Conservation (phyloP, 2,329 filamentous ascomycete species). For the Aspergillus quadricinctus region DNA sequence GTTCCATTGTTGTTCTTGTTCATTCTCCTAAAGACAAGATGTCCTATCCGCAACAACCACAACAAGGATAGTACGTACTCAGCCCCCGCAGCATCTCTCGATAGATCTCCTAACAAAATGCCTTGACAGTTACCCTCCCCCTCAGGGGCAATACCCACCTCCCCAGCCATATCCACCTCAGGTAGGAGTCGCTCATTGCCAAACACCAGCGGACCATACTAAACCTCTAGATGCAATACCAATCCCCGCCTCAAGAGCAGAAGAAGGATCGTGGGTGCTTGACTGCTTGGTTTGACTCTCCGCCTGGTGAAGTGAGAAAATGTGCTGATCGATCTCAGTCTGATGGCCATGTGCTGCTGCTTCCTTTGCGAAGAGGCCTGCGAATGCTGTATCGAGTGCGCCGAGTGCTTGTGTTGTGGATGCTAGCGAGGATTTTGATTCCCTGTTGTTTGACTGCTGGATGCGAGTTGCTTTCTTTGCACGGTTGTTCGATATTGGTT, state of each 20-base stretch:
- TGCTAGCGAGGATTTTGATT: background rate
- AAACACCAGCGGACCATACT: background rate
- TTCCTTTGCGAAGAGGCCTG: constrained; percentile 18
- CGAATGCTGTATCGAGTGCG: constrained; percentile 17
- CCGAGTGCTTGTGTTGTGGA: constrained; percentile 14
- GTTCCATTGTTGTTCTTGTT: background rate
- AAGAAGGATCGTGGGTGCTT: constrained; percentile 16
- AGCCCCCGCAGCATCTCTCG: background rate
- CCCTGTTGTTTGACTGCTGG: background rate
- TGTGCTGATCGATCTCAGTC: constrained; percentile 1
- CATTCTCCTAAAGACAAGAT: background rate
- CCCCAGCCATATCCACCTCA: constrained; percentile 5
- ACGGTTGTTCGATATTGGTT: background rate
- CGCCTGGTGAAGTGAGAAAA: background rate
- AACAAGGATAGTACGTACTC: constrained; percentile 12
- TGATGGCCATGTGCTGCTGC: constrained; percentile 18
- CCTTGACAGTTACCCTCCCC: constrained; percentile 10
- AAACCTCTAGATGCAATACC: constrained; percentile 13
- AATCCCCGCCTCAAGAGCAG: constrained; percentile 11
- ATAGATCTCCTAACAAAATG: background rate
- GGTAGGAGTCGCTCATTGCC: background rate
- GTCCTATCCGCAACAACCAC: constrained; percentile 8
- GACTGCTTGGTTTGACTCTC: constrained; percentile 11
- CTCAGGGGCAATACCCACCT: constrained; percentile 11
- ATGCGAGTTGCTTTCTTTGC: background rate